phyloP scores from a whole-genome alignment of 768 basidiomycete species.

The Panus rudis region DNA sequence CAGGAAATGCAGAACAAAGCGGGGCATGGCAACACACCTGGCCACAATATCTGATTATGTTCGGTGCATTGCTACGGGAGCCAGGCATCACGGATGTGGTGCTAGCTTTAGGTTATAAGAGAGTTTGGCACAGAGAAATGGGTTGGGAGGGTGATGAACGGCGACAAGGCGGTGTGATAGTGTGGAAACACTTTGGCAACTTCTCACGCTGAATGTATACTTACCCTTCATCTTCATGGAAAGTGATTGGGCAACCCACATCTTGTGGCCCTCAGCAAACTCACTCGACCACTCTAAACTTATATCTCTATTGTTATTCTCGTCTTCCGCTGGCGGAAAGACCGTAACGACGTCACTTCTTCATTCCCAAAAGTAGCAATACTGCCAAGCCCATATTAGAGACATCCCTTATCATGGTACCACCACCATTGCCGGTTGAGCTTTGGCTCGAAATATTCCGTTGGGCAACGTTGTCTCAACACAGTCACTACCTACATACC shows the following conservation, averaged over 20 bases:
- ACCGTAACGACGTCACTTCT: too few species aligned
- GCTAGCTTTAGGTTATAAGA: conserved; percentile 11
- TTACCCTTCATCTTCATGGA: conserved; percentile 7
- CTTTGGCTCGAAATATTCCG: conserved; percentile 23
- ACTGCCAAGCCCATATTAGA: too few species aligned
- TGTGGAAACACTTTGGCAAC: conserved; percentile 9
- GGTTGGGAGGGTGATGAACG: conserved; percentile 21
- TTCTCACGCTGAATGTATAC: neutral
- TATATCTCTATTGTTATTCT: too few species aligned
- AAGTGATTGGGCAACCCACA: too few species aligned
- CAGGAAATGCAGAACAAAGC: conserved; percentile 29
- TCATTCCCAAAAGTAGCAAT: too few species aligned
- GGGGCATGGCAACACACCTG: conserved; percentile 61
- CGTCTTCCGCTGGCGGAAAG: too few species aligned
- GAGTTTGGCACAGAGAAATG: conserved; percentile 16
- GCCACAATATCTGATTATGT: conserved; percentile 79
- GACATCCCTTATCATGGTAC: conserved; percentile 2
- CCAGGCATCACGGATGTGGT: conserved; percentile 11
- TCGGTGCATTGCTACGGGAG: conserved; percentile 62
- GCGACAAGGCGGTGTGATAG: conserved; percentile 20
- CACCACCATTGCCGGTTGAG: conserved; percentile 15
- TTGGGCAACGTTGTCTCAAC: conserved; percentile 19
- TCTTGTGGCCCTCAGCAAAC: too few species aligned
- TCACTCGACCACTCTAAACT: too few species aligned
- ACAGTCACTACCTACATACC: too few species aligned